These are phyloP conservation scores for Patellifolia procumbens DNA, from an alignment of 179 eudicot genomes.

Conservation along the genomic window DNA sequence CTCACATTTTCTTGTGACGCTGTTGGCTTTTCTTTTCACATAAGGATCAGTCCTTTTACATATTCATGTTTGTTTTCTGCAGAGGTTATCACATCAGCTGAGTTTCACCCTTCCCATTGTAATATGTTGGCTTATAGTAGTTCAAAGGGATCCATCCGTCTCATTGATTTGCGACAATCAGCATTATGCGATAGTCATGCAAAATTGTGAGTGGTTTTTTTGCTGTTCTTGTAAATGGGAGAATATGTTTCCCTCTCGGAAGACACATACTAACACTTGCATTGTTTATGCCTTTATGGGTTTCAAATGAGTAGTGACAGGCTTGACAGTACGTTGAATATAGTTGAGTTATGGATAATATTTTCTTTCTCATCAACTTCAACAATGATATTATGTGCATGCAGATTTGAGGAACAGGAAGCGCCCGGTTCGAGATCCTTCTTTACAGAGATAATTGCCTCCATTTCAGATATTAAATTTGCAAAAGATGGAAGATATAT, in stretches of 20 bases:
- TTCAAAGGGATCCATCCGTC: constrained; percentile 56
- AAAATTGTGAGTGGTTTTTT: constrained; percentile 38
- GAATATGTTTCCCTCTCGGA: not conserved
- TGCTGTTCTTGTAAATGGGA: not conserved
- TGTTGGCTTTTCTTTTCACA: not conserved
- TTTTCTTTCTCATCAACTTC: not conserved
- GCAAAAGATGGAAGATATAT: constrained; percentile 57
- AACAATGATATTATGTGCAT: not conserved
- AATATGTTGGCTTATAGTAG: constrained; percentile 57
- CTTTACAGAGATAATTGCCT: constrained; percentile 63
- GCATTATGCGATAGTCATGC: constrained; percentile 48
- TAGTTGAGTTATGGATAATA: not conserved
- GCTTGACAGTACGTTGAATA: not conserved
- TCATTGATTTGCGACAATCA: constrained; percentile 48
- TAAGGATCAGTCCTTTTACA: not conserved
- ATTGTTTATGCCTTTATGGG: not conserved
- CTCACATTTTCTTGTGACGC: not conserved
- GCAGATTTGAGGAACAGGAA: constrained; percentile 53
- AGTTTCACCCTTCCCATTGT: constrained; percentile 56
- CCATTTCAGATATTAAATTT: constrained; percentile 67
- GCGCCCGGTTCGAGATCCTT: constrained; percentile 63
- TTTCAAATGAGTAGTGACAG: not conserved
- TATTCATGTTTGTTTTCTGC: constrained; percentile 3
- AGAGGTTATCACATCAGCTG: constrained; percentile 64
- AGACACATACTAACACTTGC: not conserved